Evolutionary conservation across 495 filamentous ascomycete genomes (phyloP).

Genomic region (Penicillium pulvis): DNA sequence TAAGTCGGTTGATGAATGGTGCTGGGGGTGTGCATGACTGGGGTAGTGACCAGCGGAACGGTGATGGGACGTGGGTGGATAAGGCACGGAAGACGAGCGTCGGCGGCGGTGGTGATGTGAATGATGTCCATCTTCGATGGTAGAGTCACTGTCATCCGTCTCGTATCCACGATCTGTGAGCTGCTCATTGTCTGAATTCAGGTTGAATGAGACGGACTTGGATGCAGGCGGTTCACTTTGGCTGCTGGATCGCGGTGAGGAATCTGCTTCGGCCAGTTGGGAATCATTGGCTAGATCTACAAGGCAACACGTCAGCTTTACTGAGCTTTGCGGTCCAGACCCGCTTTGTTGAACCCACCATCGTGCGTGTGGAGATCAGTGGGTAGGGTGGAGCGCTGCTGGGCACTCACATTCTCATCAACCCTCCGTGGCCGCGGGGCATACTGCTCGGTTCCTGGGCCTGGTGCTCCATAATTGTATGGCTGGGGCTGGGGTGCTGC

Average conservation of each 20-base stretch:
- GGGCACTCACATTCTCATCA: constrained; percentile 60
- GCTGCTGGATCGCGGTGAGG: background rate
- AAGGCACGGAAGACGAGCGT: constrained; percentile 32
- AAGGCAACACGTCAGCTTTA: constrained; percentile 23
- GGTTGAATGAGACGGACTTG: constrained; percentile 44
- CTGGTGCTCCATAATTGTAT: constrained; percentile 45
- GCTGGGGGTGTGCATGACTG: constrained; percentile 7
- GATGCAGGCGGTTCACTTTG: constrained; percentile 4
- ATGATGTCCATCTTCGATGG: constrained; percentile 25
- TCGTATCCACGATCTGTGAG: constrained; percentile 39
- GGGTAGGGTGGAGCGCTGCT: constrained; percentile 39
- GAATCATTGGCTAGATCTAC: constrained; percentile 10
- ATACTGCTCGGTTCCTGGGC: constrained; percentile 42
- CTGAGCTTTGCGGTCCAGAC: background rate
- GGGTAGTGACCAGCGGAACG: constrained; percentile 1
- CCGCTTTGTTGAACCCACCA: constrained; percentile 41
- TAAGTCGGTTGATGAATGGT: constrained; percentile 11
- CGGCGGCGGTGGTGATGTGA: constrained; percentile 30
- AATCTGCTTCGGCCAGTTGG: constrained; percentile 30
- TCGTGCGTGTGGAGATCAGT: constrained; percentile 40
- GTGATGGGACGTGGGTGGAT: constrained; percentile 15
- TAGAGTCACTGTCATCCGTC: constrained; percentile 47
- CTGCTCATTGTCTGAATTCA: constrained; percentile 18
- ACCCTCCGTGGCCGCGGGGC: constrained; percentile 45
- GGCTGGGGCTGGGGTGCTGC: constrained; percentile 45